A percentile compares a stretch with the other conserved stretches of the same genome.
Evolutionary conservation across 75 land plant genomes (phyloP).

Genomic region (Selaginella tamariscina): DNA sequence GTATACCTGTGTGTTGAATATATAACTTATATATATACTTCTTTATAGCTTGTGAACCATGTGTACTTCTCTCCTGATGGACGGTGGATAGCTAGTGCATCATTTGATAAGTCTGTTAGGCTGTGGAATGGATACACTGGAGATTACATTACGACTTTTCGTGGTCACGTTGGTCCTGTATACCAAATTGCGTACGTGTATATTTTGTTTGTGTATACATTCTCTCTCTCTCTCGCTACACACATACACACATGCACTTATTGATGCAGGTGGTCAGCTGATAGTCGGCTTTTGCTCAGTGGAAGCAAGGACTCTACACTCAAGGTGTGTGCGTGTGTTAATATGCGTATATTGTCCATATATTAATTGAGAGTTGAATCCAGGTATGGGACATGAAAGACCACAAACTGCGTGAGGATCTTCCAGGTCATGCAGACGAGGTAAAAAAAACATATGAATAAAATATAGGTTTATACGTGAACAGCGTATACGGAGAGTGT

Average conservation of each 20-base stretch:
- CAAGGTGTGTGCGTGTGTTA: constrained; percentile 40
- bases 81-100: constrained; percentile 97
- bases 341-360: not conserved
- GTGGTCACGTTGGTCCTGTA: constrained; percentile 97
- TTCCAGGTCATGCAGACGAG: constrained; percentile 99
- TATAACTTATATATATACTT: no score
- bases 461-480: no score
- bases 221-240: not conserved
- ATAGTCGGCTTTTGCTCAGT: constrained; percentile 89
- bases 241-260: no score
- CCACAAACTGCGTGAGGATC: constrained; percentile 74
- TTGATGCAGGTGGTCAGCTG: constrained; percentile 85
- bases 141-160: constrained; percentile 73
- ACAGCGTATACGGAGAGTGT: no score
- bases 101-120: constrained; percentile 96
- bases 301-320: constrained; percentile 98
- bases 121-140: constrained; percentile 95
- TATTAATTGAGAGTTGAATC: no score
- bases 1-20: no score
- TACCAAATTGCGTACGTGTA: constrained; percentile 67
- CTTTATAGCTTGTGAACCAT: constrained; percentile 84
- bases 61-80: constrained; percentile 99
- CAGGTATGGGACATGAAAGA: constrained; percentile 91
- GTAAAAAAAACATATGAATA: constrained; percentile 17
- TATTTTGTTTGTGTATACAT: not conserved